phyloP scores from a whole-genome alignment of 1,139 yeast species.

The Saccharomyces hybrid region DNA sequence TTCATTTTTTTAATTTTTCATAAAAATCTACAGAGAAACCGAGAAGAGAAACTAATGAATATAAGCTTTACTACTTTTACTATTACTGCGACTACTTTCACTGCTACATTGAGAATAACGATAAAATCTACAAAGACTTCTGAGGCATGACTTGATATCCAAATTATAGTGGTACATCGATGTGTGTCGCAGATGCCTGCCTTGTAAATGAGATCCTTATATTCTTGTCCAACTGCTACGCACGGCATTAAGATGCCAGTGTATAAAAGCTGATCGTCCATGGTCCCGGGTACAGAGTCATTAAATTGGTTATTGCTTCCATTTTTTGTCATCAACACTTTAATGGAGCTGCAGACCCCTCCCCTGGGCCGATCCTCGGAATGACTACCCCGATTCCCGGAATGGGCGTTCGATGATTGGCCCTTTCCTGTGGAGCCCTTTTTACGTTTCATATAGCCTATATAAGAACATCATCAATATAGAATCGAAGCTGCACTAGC shows the following conservation, averaged over 20 bases:
- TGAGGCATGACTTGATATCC: too few relatives aligned
- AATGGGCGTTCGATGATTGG: not conserved
- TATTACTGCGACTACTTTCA: not conserved
- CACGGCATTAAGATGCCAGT: not conserved
- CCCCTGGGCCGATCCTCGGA: not conserved
- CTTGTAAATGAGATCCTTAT: not conserved
- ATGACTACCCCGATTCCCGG: constrained; percentile 1
- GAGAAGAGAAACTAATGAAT: not conserved
- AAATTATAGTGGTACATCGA: too few relatives aligned
- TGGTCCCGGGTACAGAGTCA: too few relatives aligned
- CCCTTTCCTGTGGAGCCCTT: not conserved
- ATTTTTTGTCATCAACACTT: not conserved
- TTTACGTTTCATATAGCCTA: not conserved
- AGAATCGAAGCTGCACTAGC: not conserved
- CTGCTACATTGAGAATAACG: not conserved
- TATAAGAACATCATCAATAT: not conserved
- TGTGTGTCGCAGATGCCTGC: too few relatives aligned
- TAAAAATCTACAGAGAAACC: not conserved
- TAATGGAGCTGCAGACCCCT: not conserved
- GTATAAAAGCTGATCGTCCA: too few relatives aligned
- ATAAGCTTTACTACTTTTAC: not conserved
- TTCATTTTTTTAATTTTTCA: not conserved
- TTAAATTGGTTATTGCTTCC: not conserved
- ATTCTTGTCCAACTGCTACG: not conserved
- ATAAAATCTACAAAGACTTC: too few relatives aligned